A percentile compares a stretch with the other conserved stretches of the same genome.
These are phyloP conservation scores for Papiliotrema flavescens DNA, from an alignment of 1,284 basidiomycete species.

Conservation along the genomic window DNA sequence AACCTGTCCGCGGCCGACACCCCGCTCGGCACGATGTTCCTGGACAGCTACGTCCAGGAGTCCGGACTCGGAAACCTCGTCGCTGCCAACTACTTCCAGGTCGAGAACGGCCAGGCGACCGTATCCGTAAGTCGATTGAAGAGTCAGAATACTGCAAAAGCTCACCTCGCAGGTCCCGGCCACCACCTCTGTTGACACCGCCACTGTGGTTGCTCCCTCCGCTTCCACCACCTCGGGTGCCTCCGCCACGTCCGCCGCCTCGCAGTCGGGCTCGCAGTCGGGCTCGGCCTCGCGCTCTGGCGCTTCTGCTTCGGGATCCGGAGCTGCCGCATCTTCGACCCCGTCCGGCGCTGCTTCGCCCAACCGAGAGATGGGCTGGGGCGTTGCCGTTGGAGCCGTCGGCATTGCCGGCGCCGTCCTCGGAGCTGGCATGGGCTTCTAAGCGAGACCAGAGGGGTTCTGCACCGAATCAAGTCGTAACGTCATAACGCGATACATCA, in stretches of 20 bases:
- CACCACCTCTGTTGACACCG: conserved; percentile 62
- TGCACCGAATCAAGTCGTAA: background rate
- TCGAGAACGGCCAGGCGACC: conserved; percentile 64
- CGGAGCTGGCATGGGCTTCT: conserved; percentile 17
- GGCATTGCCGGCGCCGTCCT: conserved; percentile 16
- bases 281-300: conserved; percentile 17
- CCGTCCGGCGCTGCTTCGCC: conserved; percentile 4
- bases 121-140: conserved; percentile 44
- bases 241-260: conserved; percentile 11
- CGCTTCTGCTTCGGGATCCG: conserved; percentile 19
- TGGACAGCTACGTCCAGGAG: conserved; percentile 36
- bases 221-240: conserved; percentile 24
- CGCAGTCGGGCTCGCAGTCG: conserved; percentile 13
- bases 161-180: conserved; percentile 48
- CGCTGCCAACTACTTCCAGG: conserved; percentile 64
- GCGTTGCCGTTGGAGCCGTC: conserved; percentile 13
- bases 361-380: conserved; percentile 13
- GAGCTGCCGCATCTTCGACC: conserved; percentile 7
- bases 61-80: conserved; percentile 45
- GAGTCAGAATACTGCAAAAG: too few species aligned
- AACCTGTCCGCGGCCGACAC: conserved; percentile 57
- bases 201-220: conserved; percentile 53
- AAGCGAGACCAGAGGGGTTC: background rate
- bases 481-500: background rate
- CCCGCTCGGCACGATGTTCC: conserved; percentile 59